phyloP scores from a whole-genome alignment of 192 early-diverging fungal genomes.

The Linnemannia zychae region DNA sequence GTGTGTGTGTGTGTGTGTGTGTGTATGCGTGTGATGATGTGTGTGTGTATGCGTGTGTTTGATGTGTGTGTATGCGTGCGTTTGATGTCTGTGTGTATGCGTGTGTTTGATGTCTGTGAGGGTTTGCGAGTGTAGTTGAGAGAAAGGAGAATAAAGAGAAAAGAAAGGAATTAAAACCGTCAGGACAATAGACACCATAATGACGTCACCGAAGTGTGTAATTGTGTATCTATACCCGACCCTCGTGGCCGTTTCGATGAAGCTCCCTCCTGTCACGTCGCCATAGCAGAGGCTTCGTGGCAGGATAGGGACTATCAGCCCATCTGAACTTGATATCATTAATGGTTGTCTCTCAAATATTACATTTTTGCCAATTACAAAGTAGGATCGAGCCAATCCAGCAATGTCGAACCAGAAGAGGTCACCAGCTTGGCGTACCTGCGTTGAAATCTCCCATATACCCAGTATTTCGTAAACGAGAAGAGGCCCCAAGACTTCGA shows the following conservation, averaged over 20 bases:
- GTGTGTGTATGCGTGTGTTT: too few relatives aligned
- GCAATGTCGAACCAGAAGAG: neutral
- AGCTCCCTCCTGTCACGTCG: neutral
- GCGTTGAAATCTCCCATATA: neutral
- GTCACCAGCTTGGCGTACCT: neutral
- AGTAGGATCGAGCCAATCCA: neutral
- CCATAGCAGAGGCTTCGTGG: conserved; percentile 11
- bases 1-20: too few relatives aligned
- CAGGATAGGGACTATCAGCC: neutral
- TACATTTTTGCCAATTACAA: neutral
- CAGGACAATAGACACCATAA: too few relatives aligned
- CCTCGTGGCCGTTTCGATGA: conserved; percentile 4
- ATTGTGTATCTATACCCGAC: too few relatives aligned
- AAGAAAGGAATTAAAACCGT: too few relatives aligned
- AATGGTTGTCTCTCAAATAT: neutral
- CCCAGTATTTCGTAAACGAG: neutral
- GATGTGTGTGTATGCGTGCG: too few relatives aligned
- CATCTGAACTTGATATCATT: neutral
- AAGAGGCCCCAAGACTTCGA: neutral
- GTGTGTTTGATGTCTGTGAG: too few relatives aligned
- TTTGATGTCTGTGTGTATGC: too few relatives aligned
- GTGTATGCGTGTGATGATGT: too few relatives aligned
- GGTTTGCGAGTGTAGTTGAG: too few relatives aligned
- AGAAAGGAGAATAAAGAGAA: too few relatives aligned
- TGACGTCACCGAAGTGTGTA: too few relatives aligned